Evolutionary conservation across 176 grass and related monocot genomes (phyloP), one percentile per base, ranked within the genome.

Genomic region (Hordeum marinum): DNA sequence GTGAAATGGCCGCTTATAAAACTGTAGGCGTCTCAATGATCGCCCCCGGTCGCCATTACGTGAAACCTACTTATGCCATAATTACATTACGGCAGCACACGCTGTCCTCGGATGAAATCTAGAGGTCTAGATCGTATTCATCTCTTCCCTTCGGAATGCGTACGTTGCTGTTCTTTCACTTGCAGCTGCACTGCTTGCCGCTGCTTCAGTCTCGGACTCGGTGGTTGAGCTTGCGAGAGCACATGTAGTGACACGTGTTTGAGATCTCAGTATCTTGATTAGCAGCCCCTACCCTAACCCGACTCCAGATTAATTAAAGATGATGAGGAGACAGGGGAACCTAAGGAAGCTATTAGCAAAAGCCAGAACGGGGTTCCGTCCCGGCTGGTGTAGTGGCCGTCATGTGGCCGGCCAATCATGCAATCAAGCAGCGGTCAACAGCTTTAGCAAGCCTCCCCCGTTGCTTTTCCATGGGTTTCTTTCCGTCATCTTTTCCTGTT

Each of bases 311-410:
- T 73, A 48, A 29, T 29, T 10, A 27, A 86, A 78, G 29, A 29
- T 29, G 79, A 8, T 55, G 50, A 0, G 83, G 83, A 86, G 83
- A 73, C 72, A 90, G 11, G 26, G 40, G 50, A 82, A 18, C 26
- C 46, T 48, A 87, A 79, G 68, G 60, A 80, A 62, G 46, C 14
- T 48, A n/a, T n/a, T n/a, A 48, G 77, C 68, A 24, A 82, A 82
- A 76, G 73, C 55, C 25, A 54, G 62, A 68, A 77, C 71, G 41
- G 62, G 31, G 61, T 65, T 73, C 35, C 9, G 45, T 66, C 35
- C 9, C 59, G 48, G 80, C 81, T 87, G 84, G 75, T 87, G 84
- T 80, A 75, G 75, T 87, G 89, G 68, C 89, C 80, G 67, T 90
- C 85, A 90, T 87, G 89, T 90, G 89, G 75, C 75, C 42, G 80